Evolutionary conservation across 2,329 filamentous ascomycete genomes (phyloP).

Genomic region (Claviceps sp.): DNA sequence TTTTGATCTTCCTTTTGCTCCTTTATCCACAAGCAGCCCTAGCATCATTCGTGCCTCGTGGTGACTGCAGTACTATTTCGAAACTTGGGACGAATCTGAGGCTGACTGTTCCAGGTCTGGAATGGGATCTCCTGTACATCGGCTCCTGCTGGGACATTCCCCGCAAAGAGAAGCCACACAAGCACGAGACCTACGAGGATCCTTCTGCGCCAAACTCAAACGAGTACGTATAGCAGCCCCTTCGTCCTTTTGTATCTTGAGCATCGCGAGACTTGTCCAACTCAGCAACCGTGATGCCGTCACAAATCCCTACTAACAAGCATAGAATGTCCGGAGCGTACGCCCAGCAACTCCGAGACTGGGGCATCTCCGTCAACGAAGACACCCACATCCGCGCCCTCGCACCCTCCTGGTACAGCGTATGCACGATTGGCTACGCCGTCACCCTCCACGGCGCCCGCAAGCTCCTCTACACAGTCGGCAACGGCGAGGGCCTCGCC

Average conservation of each 20-base stretch:
- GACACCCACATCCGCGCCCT: background rate
- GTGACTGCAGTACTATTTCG: too few relatives aligned
- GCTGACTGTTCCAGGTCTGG: background rate
- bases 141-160: conserved; percentile 4
- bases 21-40: background rate
- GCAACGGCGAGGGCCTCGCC: background rate
- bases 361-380: background rate
- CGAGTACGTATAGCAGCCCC: background rate
- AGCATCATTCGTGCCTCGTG: background rate
- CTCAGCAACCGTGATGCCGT: too few relatives aligned
- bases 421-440: conserved; percentile 2
- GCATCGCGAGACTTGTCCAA: too few relatives aligned
- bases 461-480: conserved; percentile 1
- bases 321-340: background rate
- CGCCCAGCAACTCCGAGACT: background rate
- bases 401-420: conserved; percentile 1
- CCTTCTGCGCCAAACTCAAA: background rate
- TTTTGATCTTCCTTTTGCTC: background rate
- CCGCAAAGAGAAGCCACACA: background rate
- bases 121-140: conserved; percentile 2
- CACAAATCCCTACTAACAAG: background rate
- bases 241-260: too few relatives aligned
- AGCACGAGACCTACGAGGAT: background rate
- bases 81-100: too few relatives aligned
- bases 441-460: background rate